Evolutionary conservation across 2,329 filamentous ascomycete genomes (phyloP).

Genomic region (Shiraia bambusicola): DNA sequence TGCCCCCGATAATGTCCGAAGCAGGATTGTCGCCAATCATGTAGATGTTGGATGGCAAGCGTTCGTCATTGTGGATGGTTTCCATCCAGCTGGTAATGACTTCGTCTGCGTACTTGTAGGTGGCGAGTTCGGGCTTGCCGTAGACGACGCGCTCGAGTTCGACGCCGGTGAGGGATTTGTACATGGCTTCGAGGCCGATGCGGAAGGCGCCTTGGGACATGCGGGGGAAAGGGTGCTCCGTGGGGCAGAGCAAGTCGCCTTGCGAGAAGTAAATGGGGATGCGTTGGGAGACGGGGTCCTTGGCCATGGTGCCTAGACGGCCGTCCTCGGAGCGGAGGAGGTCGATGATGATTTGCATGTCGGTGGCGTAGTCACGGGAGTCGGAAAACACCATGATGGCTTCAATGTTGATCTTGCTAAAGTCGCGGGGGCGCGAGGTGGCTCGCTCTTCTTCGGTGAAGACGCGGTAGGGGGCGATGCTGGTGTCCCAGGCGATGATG

Average conservation of each 20-base stretch:
- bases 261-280: constrained; percentile 76
- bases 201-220: constrained; percentile 77
- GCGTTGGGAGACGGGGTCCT: constrained; percentile 64
- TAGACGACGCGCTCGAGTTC: constrained; percentile 76
- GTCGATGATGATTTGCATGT: constrained; percentile 76
- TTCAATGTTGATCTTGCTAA: constrained; percentile 70
- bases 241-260: constrained; percentile 64
- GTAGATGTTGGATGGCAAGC: constrained; percentile 69
- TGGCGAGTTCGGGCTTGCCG: constrained; percentile 72
- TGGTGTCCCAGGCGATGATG: constrained; percentile 68
- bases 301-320: constrained; percentile 63
- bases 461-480: constrained; percentile 67
- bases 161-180: constrained; percentile 67
- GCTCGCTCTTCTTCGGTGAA: constrained; percentile 69
- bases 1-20: constrained; percentile 73
- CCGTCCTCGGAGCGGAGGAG: constrained; percentile 69
- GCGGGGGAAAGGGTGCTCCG: constrained; percentile 61
- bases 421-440: constrained; percentile 69
- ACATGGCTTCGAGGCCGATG: constrained; percentile 72
- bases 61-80: constrained; percentile 70
- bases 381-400: constrained; percentile 76
- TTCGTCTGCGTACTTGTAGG: constrained; percentile 78
- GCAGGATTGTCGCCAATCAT: constrained; percentile 77
- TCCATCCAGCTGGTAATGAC: constrained; percentile 75
- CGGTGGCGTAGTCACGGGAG: constrained; percentile 71